Conservation (phyloP, 1,284 basidiomycete species). For the Mycena sp. region DNA sequence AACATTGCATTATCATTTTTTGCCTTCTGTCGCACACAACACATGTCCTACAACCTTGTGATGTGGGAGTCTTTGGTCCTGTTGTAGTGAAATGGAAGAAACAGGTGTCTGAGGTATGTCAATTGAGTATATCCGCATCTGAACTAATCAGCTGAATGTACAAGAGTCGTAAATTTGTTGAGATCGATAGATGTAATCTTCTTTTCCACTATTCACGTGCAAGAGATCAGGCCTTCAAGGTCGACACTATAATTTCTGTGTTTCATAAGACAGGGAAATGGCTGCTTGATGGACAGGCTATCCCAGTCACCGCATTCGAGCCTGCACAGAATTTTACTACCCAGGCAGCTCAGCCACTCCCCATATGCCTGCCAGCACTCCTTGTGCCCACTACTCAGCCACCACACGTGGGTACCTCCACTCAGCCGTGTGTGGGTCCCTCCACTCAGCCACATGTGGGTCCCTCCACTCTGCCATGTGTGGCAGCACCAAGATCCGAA, state of each 20-base stretch:
- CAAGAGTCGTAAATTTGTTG: background rate
- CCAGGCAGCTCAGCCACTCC: background rate
- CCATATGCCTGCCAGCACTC: background rate
- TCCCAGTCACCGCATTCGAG: background rate
- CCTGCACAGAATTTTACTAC: background rate
- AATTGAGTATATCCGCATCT: background rate
- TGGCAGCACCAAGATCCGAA: too few species aligned
- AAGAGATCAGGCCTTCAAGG: background rate
- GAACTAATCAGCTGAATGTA: background rate
- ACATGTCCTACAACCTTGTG: constrained; percentile 43
- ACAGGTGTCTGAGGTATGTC: background rate
- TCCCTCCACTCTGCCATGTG: too few species aligned
- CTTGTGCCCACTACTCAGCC: too few species aligned
- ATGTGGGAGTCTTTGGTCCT: constrained; percentile 31
- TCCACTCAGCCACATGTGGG: too few species aligned
- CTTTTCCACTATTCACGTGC: background rate
- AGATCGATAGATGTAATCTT: background rate
- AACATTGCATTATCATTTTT: constrained; percentile 40
- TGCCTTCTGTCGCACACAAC: constrained; percentile 47
- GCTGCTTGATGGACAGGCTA: background rate
- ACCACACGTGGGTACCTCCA: too few species aligned
- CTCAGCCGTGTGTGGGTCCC: too few species aligned
- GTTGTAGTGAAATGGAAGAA: background rate
- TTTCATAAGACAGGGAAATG: background rate
- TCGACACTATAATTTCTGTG: background rate